Conservation (phyloP, 129 eudicot genomes). For the Lonicera japonica region DNA sequence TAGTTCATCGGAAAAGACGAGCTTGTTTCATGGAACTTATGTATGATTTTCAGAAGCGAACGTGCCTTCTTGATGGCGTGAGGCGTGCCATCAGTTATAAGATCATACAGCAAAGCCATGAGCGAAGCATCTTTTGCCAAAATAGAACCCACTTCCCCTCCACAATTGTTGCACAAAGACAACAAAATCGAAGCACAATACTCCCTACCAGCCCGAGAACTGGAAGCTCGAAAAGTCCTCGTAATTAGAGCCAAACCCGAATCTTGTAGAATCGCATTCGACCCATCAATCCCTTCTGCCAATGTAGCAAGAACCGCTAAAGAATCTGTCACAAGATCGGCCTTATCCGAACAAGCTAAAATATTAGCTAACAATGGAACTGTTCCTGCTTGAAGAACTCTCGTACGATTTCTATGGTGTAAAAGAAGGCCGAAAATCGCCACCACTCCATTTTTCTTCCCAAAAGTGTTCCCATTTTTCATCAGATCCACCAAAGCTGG, state of each 20-base stretch:
- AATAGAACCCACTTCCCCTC: slow-evolving; percentile 46
- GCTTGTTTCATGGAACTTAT: slow-evolving; percentile 51
- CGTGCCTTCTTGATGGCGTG: slow-evolving; percentile 58
- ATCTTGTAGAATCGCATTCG: slow-evolving; percentile 29
- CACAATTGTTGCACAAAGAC: slow-evolving; percentile 54
- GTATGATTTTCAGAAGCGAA: slow-evolving; percentile 53
- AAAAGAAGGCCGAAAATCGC: slow-evolving; percentile 64
- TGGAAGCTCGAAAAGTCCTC: slow-evolving; percentile 23
- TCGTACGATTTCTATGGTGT: slow-evolving; percentile 47
- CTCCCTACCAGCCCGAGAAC: slow-evolving; percentile 54
- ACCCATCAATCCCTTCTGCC: slow-evolving; percentile 63
- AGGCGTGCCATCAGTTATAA: slow-evolving; percentile 38
- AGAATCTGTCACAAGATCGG: slow-evolving; percentile 56
- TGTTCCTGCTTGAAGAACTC: slow-evolving; percentile 38
- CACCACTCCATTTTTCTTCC: slow-evolving; percentile 67
- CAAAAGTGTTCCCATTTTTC: slow-evolving; percentile 44
- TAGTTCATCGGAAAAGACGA: slow-evolving; percentile 31
- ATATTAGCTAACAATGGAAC: slow-evolving; percentile 48
- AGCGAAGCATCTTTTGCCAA: slow-evolving; percentile 47
- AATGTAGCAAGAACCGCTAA: slow-evolving; percentile 61
- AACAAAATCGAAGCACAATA: slow-evolving; percentile 63
- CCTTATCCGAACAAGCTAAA: slow-evolving; percentile 38
- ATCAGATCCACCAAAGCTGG: slow-evolving; percentile 53
- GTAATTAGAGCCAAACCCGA: slow-evolving; percentile 29
- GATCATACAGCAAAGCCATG: slow-evolving; percentile 44